Base-by-base conservation (phyloP, 352 stramenopile genomes). In the Pythium grandisporangium region DNA sequence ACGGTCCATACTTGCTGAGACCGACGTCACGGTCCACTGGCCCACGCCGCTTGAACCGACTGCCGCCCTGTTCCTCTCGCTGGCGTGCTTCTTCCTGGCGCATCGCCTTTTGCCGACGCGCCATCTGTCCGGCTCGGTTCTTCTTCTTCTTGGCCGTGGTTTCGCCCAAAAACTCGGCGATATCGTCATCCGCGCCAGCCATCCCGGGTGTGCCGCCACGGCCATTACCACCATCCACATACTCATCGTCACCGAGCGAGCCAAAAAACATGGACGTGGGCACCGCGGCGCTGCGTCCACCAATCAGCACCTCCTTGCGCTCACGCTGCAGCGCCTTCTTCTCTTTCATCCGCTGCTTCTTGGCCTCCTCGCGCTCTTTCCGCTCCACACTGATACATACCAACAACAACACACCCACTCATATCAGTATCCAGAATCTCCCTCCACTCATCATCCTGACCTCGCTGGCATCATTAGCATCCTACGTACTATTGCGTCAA, bases 131-230 rank as follows among this genome's bases (percentile, higher is more conserved):
- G 6, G 75, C 47, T 13, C 79, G 75, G 51, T 92, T 92, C 53
- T 92, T 92, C 41, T 66, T 81, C 65, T 87, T 87, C 54, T 88
- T 86, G n/a, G n/a, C n/a, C n/a, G n/a, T n/a, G 38, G 73, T 87
- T 49, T 92, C 79, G 22, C 79, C 79, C 37, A 92, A 42, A 37
- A 92, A 89, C 44, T 89, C 79, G 24, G 79, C 79, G 46, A 92
- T 88, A 26, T 89, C 79, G 42, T 88, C 75, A 20, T 87, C 68
- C 0, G 63, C 72, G 12, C 60, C 66, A 42, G 58, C 62, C 63
- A 84, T 77, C 1, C 24, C 22, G 12, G 32, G 51, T 12, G 66
- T 51, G 21, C 44, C 51, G 36, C 55, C 56, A 39, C 50, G 42
- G 4, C 39, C 45, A 32, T 53, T 56, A 7, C 47, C 48, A 2